Evolutionary conservation across 148 eudicot genomes (phyloP).

Genomic region (Fagopyrum homotropicum): DNA sequence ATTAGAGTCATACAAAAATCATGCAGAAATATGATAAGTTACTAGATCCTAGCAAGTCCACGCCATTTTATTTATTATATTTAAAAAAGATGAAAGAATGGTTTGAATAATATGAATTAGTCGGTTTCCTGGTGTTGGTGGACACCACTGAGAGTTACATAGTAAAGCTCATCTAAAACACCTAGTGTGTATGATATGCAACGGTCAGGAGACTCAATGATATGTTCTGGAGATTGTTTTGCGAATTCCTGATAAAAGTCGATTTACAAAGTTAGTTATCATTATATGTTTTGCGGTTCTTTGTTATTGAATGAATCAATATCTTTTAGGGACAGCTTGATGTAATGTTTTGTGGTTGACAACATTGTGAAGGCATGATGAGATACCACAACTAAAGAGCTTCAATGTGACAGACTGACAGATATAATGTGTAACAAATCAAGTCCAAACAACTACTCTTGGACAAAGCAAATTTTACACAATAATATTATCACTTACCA

Average conservation of each 20-base stretch:
- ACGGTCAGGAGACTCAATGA: slow-evolving; percentile 50
- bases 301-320: too few species aligned
- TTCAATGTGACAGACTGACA: neutral
- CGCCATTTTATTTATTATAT: too few species aligned
- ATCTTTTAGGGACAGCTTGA: neutral
- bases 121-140: too few species aligned
- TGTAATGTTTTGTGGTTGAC: neutral
- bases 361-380: neutral
- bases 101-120: too few species aligned
- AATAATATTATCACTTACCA: neutral
- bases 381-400: neutral
- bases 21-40: too few species aligned
- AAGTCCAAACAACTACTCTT: neutral
- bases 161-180: too few species aligned
- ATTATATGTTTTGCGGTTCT: neutral
- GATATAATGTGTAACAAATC: too few species aligned
- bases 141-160: too few species aligned
- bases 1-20: too few species aligned
- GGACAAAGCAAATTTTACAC: neutral
- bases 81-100: too few species aligned
- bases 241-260: slow-evolving; percentile 24
- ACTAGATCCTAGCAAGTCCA: too few species aligned
- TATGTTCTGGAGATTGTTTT: slow-evolving; percentile 27
- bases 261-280: neutral
- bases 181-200: too few species aligned